Percentiles rank a stretch among this genome's conserved stretches.
Conservation (phyloP, 139 green algal species). For the Protoeuglena noctilucae region DNA sequence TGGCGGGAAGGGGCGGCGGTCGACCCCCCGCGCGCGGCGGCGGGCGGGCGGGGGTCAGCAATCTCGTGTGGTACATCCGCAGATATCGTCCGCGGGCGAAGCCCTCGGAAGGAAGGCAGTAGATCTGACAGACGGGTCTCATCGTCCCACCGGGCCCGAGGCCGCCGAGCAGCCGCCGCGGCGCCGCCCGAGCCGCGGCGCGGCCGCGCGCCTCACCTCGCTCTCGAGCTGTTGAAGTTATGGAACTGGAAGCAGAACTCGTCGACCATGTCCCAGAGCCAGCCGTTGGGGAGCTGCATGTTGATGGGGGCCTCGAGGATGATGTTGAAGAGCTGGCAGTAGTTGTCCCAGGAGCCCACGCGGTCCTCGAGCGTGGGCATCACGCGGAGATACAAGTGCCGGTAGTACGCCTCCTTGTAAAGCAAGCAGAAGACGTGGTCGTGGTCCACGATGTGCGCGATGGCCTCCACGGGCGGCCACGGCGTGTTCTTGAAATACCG, state of each 20-base stretch:
- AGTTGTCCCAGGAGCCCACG: constrained; percentile 86
- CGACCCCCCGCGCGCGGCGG: too few relatives aligned
- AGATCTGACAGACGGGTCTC: too few relatives aligned
- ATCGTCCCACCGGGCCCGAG: too few relatives aligned
- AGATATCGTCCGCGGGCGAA: too few relatives aligned
- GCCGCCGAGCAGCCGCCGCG: too few relatives aligned
- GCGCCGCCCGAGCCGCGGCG: too few relatives aligned
- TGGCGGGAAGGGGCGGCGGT: too few relatives aligned
- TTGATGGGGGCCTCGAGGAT: constrained; percentile 86
- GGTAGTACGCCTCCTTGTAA: constrained; percentile 96
- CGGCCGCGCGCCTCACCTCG: background rate
- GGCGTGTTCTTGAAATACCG: constrained; percentile 78
- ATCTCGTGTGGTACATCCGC: too few relatives aligned
- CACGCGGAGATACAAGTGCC: constrained; percentile 75
- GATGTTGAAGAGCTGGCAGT: constrained; percentile 71
- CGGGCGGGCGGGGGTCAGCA: too few relatives aligned
- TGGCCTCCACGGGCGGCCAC: constrained; percentile 72
- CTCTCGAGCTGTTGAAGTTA: too few relatives aligned
- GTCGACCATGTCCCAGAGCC: constrained; percentile 99
- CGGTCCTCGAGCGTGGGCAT: constrained; percentile 61
- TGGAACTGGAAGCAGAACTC: constrained; percentile 99
- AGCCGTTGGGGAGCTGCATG: constrained; percentile 92
- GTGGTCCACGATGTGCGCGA: constrained; percentile 74
- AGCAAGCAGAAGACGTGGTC: constrained; percentile 97
- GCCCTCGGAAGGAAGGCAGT: too few relatives aligned